Conservation (phyloP, 306 rosid genomes). For the Benincasa hispida region DNA sequence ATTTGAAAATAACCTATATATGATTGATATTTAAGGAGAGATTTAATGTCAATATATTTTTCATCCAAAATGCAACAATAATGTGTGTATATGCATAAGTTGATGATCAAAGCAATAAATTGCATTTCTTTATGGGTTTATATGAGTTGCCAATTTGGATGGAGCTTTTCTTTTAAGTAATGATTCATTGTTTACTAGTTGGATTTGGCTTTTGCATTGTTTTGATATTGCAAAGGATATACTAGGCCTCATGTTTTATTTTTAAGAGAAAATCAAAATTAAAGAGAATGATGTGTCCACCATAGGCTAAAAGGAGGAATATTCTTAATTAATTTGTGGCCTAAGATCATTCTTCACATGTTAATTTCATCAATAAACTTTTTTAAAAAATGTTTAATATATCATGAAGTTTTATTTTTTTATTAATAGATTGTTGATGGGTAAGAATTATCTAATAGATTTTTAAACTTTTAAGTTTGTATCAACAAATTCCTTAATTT, state of each 20-base stretch:
- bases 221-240: neutral
- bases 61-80: neutral
- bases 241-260: neutral
- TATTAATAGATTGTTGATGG: no score
- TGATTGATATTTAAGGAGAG: neutral
- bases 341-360: neutral
- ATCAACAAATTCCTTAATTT: no score
- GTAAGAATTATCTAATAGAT: no score
- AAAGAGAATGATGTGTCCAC: neutral
- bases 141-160: neutral
- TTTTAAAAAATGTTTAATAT: no score
- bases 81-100: neutral
- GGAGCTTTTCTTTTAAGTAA: neutral
- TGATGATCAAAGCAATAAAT: neutral
- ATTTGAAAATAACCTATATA: no score
- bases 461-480: no score
- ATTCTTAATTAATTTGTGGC: neutral
- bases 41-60: neutral
- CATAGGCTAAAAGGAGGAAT: neutral
- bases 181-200: neutral
- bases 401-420: no score
- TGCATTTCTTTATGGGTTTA: neutral
- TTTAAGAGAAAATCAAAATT: neutral
- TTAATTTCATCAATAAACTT: no score
- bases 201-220: neutral